Evolutionary conservation across 148 eudicot species (phyloP).

Genomic region (Oxyria digyna): DNA sequence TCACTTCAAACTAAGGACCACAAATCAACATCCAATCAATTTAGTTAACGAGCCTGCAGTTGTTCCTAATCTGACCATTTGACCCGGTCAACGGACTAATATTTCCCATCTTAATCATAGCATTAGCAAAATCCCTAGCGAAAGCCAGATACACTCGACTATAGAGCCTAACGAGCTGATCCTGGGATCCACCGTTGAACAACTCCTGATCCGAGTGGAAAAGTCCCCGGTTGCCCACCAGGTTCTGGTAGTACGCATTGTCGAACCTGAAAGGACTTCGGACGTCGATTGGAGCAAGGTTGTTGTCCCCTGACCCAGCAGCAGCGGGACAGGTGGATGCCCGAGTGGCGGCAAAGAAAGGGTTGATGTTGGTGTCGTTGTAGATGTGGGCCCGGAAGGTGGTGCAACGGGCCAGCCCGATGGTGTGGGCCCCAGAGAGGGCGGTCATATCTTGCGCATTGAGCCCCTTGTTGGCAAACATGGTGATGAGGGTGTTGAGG

Average conservation of each 20-base stretch:
- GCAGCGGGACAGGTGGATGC: slow-evolving; percentile 21
- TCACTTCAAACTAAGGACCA: background rate
- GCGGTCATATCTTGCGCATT: slow-evolving; percentile 34
- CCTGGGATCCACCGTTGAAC: slow-evolving; percentile 40
- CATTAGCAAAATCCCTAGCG: slow-evolving; percentile 29
- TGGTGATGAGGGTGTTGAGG: slow-evolving; percentile 26
- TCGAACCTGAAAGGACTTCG: slow-evolving; percentile 23
- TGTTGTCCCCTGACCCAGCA: slow-evolving; percentile 23
- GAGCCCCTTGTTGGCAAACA: slow-evolving; percentile 27
- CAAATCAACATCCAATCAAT: background rate
- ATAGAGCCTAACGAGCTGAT: slow-evolving; percentile 21
- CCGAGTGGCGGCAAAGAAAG: slow-evolving; percentile 22
- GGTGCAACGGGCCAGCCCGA: slow-evolving; percentile 36
- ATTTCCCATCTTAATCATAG: slow-evolving; percentile 48
- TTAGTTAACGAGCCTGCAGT: slow-evolving; percentile 29
- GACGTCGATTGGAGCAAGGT: slow-evolving; percentile 32
- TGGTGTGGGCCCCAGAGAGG: slow-evolving; percentile 51
- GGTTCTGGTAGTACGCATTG: slow-evolving; percentile 27
- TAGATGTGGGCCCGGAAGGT: slow-evolving; percentile 33
- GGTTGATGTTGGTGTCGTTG: slow-evolving; percentile 38
- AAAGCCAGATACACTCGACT: slow-evolving; percentile 17
- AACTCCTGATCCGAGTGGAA: slow-evolving; percentile 47
- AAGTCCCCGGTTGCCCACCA: slow-evolving; percentile 25
- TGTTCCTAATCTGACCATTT: slow-evolving; percentile 40
- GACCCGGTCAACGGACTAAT: slow-evolving; percentile 41